A percentile compares a stretch with the other conserved stretches of the same genome.
Evolutionary conservation across 2,329 filamentous ascomycete genomes (phyloP).

Genomic region (Madurella fahalii): DNA sequence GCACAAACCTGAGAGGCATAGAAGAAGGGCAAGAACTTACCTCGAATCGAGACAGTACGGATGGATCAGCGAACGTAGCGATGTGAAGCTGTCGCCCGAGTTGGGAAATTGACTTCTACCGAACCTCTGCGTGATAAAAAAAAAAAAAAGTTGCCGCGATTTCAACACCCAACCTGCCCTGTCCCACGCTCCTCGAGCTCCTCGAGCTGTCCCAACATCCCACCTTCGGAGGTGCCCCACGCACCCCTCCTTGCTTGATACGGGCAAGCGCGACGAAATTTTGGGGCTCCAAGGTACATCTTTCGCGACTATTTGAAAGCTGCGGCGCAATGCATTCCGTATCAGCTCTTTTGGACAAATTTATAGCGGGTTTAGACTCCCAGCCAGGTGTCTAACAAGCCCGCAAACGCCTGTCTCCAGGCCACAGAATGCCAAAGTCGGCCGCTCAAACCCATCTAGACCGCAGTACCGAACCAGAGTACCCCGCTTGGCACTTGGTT

Average conservation of each 20-base stretch:
- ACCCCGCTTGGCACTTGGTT: constrained; percentile 5
- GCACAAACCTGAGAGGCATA: neutral
- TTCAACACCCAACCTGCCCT: constrained; percentile 17
- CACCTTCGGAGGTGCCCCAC: constrained; percentile 19
- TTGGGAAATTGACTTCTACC: constrained; percentile 15
- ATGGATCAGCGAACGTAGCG: neutral
- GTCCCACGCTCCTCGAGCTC: constrained; percentile 12
- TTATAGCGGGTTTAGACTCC: neutral
- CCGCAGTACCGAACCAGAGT: neutral
- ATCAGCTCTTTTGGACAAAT: neutral
- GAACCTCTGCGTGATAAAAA: constrained; percentile 22
- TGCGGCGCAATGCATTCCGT: neutral
- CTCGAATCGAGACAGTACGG: neutral
- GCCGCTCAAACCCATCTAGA: neutral
- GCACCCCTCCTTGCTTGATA: constrained; percentile 12
- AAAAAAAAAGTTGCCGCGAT: neutral
- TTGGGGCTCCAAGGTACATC: constrained; percentile 5
- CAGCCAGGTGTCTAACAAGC: too few species aligned
- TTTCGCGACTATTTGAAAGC: neutral
- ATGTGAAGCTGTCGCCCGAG: neutral
- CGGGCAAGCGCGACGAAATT: constrained; percentile 6
- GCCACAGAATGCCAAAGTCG: too few species aligned
- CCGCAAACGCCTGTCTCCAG: too few species aligned
- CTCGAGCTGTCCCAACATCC: constrained; percentile 23
- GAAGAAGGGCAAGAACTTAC: neutral